A percentile compares a stretch with the other conserved stretches of the same genome.
phyloP scores from a whole-genome alignment of 2,329 filamentous ascomycete genomes.

The Cladosporium phlei region DNA sequence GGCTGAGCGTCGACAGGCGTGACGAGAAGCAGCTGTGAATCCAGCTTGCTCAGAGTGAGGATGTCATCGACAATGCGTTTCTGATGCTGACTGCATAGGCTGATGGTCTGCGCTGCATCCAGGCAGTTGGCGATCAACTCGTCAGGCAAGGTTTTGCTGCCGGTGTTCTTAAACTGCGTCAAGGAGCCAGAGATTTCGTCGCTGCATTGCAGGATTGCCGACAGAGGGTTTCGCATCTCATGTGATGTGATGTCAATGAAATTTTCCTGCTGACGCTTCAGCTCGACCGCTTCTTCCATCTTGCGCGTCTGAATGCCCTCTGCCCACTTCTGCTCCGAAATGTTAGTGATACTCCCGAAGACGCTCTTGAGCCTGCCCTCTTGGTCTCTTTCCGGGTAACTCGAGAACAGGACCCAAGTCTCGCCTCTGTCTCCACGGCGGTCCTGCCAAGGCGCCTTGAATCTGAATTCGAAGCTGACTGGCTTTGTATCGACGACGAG shows the following conservation, averaged over 20 bases:
- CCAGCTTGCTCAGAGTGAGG: conserved; percentile 68
- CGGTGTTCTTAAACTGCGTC: conserved; percentile 42
- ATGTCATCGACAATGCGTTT: conserved; percentile 75
- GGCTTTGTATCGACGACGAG: conserved; percentile 55
- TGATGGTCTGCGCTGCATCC: conserved; percentile 72
- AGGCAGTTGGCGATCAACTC: conserved; percentile 57
- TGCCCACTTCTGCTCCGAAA: conserved; percentile 79
- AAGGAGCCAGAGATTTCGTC: conserved; percentile 62
- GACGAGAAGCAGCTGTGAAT: conserved; percentile 68
- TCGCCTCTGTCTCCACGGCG: conserved; percentile 56
- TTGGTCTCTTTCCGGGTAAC: conserved; percentile 65
- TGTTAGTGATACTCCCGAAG: conserved; percentile 78
- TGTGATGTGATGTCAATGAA: conserved; percentile 40
- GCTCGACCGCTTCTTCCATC: conserved; percentile 73
- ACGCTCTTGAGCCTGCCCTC: conserved; percentile 65
- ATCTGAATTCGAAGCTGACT: conserved; percentile 69
- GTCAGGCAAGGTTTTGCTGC: conserved; percentile 30
- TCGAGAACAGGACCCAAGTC: conserved; percentile 73
- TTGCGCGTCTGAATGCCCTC: conserved; percentile 73
- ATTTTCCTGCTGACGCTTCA: conserved; percentile 65
- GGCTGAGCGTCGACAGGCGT: conserved; percentile 67
- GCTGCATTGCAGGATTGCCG: conserved; percentile 69
- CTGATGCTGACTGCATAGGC: conserved; percentile 73
- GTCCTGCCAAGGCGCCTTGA: conserved; percentile 62
- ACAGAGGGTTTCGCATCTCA: conserved; percentile 64